Percentiles rank a stretch among this genome's conserved stretches.
Evolutionary conservation across 2,329 filamentous ascomycete genomes (phyloP).

Genomic region (Botrytis fragariae): DNA sequence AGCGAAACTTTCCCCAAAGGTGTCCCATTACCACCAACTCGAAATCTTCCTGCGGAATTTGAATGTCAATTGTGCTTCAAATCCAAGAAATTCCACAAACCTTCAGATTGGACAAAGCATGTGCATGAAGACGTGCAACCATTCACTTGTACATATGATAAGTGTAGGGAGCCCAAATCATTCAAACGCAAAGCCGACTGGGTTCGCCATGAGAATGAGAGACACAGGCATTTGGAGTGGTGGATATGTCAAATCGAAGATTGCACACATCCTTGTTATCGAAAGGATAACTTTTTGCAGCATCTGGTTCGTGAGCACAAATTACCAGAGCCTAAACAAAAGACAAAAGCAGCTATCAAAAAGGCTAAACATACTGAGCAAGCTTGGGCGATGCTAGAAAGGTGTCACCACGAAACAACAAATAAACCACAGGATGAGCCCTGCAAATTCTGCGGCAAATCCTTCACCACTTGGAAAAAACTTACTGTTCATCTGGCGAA

Average conservation of each 20-base stretch:
- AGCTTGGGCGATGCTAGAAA: conserved; percentile 75
- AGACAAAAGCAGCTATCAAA: conserved; percentile 68
- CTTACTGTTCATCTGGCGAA: conserved; percentile 89
- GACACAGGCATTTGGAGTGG: conserved; percentile 85
- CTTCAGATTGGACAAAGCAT: conserved; percentile 96
- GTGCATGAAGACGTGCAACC: conserved; percentile 92
- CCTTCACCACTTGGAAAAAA: conserved; percentile 86
- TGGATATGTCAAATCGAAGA: conserved; percentile 83
- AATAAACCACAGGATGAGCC: conserved; percentile 70
- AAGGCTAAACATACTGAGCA: conserved; percentile 56
- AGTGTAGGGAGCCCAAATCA: conserved; percentile 80
- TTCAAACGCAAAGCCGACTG: conserved; percentile 96
- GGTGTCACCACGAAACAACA: conserved; percentile 68
- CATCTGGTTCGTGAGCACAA: conserved; percentile 92
- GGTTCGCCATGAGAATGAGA: conserved; percentile 91
- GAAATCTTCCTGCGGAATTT: conserved; percentile 76
- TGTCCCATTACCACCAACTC: conserved; percentile 78
- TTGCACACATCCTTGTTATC: conserved; percentile 78
- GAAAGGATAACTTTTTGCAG: conserved; percentile 90
- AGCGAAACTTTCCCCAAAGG: conserved; percentile 74
- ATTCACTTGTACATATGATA: conserved; percentile 86
- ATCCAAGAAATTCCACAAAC: conserved; percentile 81
- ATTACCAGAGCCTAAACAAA: conserved; percentile 74
- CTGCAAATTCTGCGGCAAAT: conserved; percentile 82
- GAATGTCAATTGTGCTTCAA: conserved; percentile 88